phyloP scores from a whole-genome alignment of 169 alveolate species.

The Babesia divergens region DNA sequence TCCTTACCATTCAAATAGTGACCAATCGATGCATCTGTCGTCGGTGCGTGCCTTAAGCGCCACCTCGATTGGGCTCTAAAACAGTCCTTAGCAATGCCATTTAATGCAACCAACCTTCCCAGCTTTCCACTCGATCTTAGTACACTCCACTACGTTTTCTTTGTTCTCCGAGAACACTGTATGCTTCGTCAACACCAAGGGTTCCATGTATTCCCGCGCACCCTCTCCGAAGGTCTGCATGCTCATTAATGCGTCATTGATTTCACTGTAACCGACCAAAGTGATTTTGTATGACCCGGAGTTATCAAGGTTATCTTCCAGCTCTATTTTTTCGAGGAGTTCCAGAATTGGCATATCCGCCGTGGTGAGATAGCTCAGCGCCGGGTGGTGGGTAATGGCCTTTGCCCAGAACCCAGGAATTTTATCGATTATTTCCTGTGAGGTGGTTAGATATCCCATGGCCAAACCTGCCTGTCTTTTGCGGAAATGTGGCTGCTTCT shows the following conservation, averaged over 20 bases:
- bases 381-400: slow-evolving; percentile 83
- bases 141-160: slow-evolving; percentile 83
- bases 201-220: slow-evolving; percentile 84
- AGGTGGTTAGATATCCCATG: neutral
- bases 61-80: slow-evolving; percentile 60
- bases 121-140: slow-evolving; percentile 83
- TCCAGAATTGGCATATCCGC: slow-evolving; percentile 83
- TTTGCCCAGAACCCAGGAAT: slow-evolving; percentile 88
- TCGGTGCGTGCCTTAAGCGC: slow-evolving; percentile 55
- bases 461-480: slow-evolving; percentile 68
- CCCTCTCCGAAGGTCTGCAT: slow-evolving; percentile 74
- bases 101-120: slow-evolving; percentile 59
- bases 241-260: too few relatives aligned
- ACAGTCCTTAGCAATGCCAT: slow-evolving; percentile 36
- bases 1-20: slow-evolving; percentile 72
- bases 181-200: slow-evolving; percentile 79
- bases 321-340: slow-evolving; percentile 73
- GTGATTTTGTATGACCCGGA: slow-evolving; percentile 85
- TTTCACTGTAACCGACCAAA: slow-evolving; percentile 20
- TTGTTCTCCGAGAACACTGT: slow-evolving; percentile 76
- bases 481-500: slow-evolving; percentile 82
- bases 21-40: slow-evolving; percentile 72
- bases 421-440: slow-evolving; percentile 76
- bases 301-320: slow-evolving; percentile 86
- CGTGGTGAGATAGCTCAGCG: slow-evolving; percentile 78